Conservation (phyloP, 108 stramenopile species). For the Stephanodiscus minutulus region DNA sequence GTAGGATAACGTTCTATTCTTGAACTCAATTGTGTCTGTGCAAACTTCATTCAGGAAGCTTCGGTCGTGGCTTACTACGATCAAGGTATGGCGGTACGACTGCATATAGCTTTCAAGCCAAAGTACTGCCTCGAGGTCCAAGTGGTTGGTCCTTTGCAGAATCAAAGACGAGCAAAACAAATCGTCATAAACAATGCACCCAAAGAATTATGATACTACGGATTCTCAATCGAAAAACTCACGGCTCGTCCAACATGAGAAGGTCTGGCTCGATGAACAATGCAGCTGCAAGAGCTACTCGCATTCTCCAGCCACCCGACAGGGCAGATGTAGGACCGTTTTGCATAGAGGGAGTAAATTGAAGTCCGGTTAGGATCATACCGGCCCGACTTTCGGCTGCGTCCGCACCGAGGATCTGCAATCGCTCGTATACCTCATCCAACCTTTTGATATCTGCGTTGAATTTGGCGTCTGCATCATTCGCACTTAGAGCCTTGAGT, state of each 20-base stretch:
- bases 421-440: conserved; percentile 87
- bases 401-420: conserved; percentile 85
- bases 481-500: conserved; percentile 34
- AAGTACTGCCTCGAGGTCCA: conserved; percentile 95
- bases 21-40: conserved; percentile 91
- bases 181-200: conserved; percentile 31
- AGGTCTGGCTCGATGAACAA: conserved; percentile 93
- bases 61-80: conserved; percentile 96
- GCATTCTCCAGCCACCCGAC: conserved; percentile 98
- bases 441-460: conserved; percentile 71
- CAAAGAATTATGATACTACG: not conserved
- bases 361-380: conserved; percentile 88
- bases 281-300: conserved; percentile 95
- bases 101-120: conserved; percentile 93
- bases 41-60: conserved; percentile 94
- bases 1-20: conserved; percentile 79
- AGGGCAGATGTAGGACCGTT: conserved; percentile 80
- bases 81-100: conserved; percentile 86
- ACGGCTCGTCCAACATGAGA: conserved; percentile 73
- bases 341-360: conserved; percentile 93
- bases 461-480: conserved; percentile 60
- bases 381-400: conserved; percentile 90
- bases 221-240: conserved; percentile 3
- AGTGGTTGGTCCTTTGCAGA: conserved; percentile 60
- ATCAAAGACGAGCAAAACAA: conserved; percentile 34